Base-by-base conservation (phyloP, 1,139 yeast genomes). In the Magnusiomyces magnusii region DNA sequence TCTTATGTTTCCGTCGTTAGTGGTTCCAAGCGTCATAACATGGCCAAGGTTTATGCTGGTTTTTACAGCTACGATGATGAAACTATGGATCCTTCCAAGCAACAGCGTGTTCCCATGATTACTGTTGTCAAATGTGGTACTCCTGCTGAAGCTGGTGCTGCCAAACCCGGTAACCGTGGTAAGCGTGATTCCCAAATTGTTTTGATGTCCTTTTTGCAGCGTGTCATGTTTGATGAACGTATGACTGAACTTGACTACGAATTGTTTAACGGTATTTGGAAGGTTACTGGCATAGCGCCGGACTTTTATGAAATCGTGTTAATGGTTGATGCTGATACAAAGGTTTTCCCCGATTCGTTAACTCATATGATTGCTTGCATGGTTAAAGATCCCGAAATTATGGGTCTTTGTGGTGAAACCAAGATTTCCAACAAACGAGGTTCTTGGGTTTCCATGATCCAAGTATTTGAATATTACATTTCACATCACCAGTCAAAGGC, bases 401-500 rank as follows among this genome's bases (percentile, higher is more conserved):
- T 93, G 97, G 99, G 98, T 1, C 77, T 93, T 53, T 93, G 99
- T 78, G 99, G 99, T 56, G 99, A 93, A 72, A 93, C 99, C 0
- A 92, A 91, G 74, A 92, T 93, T 68, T 83, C 95, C 7, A 93
- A 93, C 73, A 92, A 93, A 72, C 74, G 81, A 2, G 84, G 82
- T 62, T 82, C 93, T 5, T 93, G 97, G 97, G 97, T 92, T 10
- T 88, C 97, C 1, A 87, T 89, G 59, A 92, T 93, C 67, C 99
- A 93, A 75, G 98, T 93, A 42, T 93, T 92, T 71, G 98, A 93
- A 72, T 93, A 93, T 71, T 93, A 86, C 72, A 89, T 93, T 64
- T 91, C 98, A 0, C 98, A 93, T 75, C 98, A 93, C 74, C 96
- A 89, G 71, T 85, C 97, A 1, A 93, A 93, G 73, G 97, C 97